Evolutionary conservation across 176 grass and related monocot genomes (phyloP), one percentile per base, ranked within the genome.

Genomic region (Ananas comosus): DNA sequence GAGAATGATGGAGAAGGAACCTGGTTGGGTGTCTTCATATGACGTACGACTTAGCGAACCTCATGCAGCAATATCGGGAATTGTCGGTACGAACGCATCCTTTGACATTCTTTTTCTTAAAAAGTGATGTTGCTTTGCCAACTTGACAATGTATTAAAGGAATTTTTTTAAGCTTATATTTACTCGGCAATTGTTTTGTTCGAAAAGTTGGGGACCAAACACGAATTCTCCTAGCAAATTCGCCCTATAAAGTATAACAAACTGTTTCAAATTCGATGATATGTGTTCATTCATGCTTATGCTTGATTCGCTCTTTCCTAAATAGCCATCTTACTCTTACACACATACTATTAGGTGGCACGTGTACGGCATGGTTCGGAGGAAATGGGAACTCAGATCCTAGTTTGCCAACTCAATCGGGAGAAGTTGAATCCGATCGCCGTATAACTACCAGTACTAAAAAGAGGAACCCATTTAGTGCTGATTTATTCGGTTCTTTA

Each of bases 401-500:
- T 23, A 22, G 3, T 48, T 27, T 67, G 50, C 23, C 8, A 47
- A 13, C 14, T 50, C 51, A 76, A 14, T 63, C 6, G 17, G 61
- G 22, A 49, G 27, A 22, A 11, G 25, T 27, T 53, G 74, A 76
- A 67, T 50, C 28, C 48, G 51, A 16, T 4, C 50, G 3, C 10
- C 42, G 48, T 49, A 28, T 67, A 4, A 77, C 12, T 68, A 57
- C 25, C 10, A 49, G 17, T 6, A 1, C 25, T 49, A 63, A 50
- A 69, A 69, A 48, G 48, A 69, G 65, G 29, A 56, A 48, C 33
- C 53, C 53, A 4, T 59, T 77, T 49, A 50, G 50, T 51, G 66
- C 42, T 12, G 75, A 77, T 47, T 61, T 77, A 13, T 77, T 77
- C 69, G 75, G 75, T 27, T 77, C 75, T n/a, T 69, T 80, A 24